Evolutionary conservation across 768 basidiomycete genomes (phyloP), one percentile per base, ranked within the genome.

Genomic region (Flagelloscypha sp.): DNA sequence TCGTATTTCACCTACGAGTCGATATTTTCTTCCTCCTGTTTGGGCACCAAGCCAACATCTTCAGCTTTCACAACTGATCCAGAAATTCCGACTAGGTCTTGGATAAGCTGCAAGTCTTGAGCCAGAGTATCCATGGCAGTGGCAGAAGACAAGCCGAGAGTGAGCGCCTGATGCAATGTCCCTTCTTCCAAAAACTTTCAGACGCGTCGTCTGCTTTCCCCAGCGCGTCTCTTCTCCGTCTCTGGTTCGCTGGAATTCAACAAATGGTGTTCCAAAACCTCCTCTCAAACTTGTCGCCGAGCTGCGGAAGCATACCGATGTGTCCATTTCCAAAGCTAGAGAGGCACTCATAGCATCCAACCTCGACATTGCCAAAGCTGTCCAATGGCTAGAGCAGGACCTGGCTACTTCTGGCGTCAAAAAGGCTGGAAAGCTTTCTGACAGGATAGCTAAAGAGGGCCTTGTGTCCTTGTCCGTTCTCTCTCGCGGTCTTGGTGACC

Each of bases 301-400:
- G 55, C 73, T 98, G 27, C 77, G 94, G 44, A 86, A 84, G 56
- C 67, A 70, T 48, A 83, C 72, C 29, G 76, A 79, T 31, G 84
- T 90, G 32, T 86, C 92, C 6, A 77, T 97, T 45, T 66, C 72
- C 29, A 89, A 90, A 62, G 94, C 93, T 20, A 76, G 83, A 24
- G 85, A 93, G 55, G 93, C 94, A 2, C 81, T 98, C 35, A 54
- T 58, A 34, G 76, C 79, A 18, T 70, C 76, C 20, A 71, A 79
- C 50, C 84, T 86, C 62, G 74, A 89, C 55, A 50, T 95, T 35
- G 55, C 76, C 11, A 69, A 56, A 16, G 90, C 94, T 8, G 60
- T 93, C 40, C 61, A 66, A 48, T 97, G 89, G 86, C 72, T 98
- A 23, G 62, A 83, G 47, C 70, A 77, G 37, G 86, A 94, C 56